A percentile compares a stretch with the other conserved stretches of the same genome.
phyloP scores from a whole-genome alignment of 805 yeast genomes.

The Sugiyamaella lignohabitans region DNA sequence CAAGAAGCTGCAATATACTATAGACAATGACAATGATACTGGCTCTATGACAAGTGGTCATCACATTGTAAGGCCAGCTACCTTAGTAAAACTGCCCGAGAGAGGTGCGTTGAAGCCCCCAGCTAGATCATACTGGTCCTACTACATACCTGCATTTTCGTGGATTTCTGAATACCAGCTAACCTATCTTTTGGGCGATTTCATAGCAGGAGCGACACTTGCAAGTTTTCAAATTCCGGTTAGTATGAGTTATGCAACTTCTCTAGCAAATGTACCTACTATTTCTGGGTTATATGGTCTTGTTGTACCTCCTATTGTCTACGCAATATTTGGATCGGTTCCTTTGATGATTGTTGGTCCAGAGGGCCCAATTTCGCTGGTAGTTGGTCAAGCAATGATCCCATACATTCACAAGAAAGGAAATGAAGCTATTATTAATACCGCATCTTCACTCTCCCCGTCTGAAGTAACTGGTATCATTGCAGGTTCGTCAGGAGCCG shows the following conservation, averaged over 20 bases:
- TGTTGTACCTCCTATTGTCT: conserved; percentile 71
- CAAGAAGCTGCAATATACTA: no score
- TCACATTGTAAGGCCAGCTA: not conserved
- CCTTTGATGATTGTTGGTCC: conserved; percentile 91
- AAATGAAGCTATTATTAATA: not conserved
- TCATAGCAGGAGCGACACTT: conserved; percentile 76
- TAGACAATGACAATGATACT: no score
- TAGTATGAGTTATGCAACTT: conserved; percentile 74
- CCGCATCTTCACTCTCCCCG: conserved; percentile 31
- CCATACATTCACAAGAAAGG: conserved; percentile 33
- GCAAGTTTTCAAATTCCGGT: conserved; percentile 91
- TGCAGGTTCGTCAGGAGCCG: conserved; percentile 68
- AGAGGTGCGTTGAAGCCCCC: not conserved
- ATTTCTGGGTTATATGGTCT: conserved; percentile 71
- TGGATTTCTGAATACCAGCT: conserved; percentile 45
- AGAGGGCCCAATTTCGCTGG: conserved; percentile 78
- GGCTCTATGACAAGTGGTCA: no score
- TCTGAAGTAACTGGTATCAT: conserved; percentile 60
- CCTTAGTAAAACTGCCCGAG: not conserved
- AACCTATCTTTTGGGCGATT: conserved; percentile 47
- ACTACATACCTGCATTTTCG: conserved; percentile 50
- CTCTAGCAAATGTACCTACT: conserved; percentile 79
- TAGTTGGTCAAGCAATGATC: conserved; percentile 73
- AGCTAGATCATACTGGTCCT: conserved; percentile 33
- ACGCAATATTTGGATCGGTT: conserved; percentile 73